Evolutionary conservation across 148 eudicot genomes (phyloP).

Genomic region (Fagopyrum homotropicum): DNA sequence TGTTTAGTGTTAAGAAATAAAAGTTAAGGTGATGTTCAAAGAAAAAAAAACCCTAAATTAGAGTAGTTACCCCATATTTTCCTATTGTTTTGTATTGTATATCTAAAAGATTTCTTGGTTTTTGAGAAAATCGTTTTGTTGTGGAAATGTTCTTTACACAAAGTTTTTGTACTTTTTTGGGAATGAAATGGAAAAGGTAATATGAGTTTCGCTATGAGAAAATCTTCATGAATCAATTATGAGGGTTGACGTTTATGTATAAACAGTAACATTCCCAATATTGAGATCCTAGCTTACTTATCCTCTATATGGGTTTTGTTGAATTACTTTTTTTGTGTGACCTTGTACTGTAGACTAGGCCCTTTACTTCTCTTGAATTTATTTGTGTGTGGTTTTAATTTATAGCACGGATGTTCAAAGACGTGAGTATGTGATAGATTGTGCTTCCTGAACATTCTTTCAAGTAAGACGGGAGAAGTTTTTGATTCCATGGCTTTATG

Average conservation of each 20-base stretch:
- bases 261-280: background rate
- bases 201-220: background rate
- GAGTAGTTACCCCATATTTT: no score
- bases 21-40: no score
- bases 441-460: conserved; percentile 53
- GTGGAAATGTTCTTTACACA: background rate
- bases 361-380: background rate
- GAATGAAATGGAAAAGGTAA: background rate
- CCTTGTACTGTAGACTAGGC: background rate
- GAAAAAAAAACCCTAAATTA: no score
- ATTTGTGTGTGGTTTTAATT: background rate
- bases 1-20: no score
- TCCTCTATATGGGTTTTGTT: background rate
- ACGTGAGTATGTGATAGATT: background rate
- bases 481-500: conserved; percentile 79
- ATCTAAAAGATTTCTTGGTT: background rate
- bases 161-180: background rate
- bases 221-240: background rate
- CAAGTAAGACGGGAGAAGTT: conserved; percentile 93
- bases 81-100: no score
- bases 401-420: background rate
- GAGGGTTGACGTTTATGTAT: background rate
- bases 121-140: background rate
- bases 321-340: background rate
- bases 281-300: background rate